phyloP scores from a whole-genome alignment of 78 protist species.

The Dictyostelium purpureum region DNA sequence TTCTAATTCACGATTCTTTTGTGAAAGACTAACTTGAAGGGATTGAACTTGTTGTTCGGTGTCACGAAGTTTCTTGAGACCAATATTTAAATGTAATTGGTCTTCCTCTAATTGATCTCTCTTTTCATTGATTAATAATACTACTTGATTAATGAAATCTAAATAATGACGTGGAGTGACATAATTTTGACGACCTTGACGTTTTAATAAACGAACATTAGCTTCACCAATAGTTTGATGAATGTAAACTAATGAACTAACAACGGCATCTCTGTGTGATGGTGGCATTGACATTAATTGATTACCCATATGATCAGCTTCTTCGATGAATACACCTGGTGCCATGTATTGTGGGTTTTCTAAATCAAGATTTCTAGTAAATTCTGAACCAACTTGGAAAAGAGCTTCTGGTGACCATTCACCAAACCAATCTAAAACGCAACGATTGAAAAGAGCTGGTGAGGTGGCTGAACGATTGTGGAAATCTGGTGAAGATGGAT shows the following conservation, averaged over 20 bases:
- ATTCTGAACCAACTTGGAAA: conserved; percentile 92
- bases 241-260: conserved; percentile 81
- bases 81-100: conserved; percentile 94
- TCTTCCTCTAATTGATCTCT: conserved; percentile 91
- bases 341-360: conserved; percentile 71
- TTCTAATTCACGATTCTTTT: conserved; percentile 82
- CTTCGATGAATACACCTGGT: conserved; percentile 42
- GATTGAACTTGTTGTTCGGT: conserved; percentile 89
- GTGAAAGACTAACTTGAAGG: conserved; percentile 77
- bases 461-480: conserved; percentile 91
- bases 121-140: conserved; percentile 88
- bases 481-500: conserved; percentile 95
- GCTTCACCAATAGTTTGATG: conserved; percentile 87
- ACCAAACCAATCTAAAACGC: conserved; percentile 98
- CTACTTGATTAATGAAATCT: conserved; percentile 95
- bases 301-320: not conserved
- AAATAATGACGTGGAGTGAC: conserved; percentile 98
- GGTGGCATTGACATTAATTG: conserved; percentile 23
- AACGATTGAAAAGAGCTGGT: conserved; percentile 98
- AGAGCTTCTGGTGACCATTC: conserved; percentile 96
- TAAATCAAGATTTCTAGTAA: conserved; percentile 88
- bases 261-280: conserved; percentile 84
- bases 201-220: conserved; percentile 56
- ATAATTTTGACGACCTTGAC: conserved; percentile 87
- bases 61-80: conserved; percentile 91